These are phyloP conservation scores for Inga laurina DNA, from an alignment of 306 rosid species.

Conservation along the genomic window DNA sequence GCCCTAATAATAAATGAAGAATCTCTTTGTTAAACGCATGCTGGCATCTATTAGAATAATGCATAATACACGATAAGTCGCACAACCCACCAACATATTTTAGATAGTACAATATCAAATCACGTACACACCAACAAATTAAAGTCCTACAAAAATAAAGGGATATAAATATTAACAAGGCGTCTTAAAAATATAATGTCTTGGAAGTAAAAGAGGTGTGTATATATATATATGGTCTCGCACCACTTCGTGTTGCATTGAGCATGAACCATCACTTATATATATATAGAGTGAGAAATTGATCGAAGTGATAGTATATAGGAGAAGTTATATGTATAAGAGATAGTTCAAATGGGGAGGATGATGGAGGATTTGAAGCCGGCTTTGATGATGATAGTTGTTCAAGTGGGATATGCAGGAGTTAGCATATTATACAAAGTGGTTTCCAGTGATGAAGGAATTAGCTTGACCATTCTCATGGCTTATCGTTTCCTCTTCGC, in stretches of 20 bases:
- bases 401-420: conserved; percentile 29
- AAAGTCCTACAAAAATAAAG: background rate
- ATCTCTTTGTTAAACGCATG: background rate
- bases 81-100: background rate
- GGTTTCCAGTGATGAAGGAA: conserved; percentile 14
- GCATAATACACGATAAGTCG: background rate
- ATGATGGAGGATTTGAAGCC: conserved; percentile 18
- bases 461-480: conserved; percentile 24
- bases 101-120: background rate
- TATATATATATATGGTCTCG: background rate
- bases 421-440: conserved; percentile 31
- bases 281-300: background rate
- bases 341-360: background rate
- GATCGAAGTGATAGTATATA: background rate
- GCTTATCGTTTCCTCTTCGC: conserved; percentile 37
- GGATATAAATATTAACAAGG: background rate
- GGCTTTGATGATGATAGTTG: conserved; percentile 26
- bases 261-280: background rate
- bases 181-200: background rate
- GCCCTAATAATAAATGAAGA: background rate
- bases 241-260: background rate
- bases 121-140: too few relatives aligned
- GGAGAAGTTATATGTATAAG: too few relatives aligned
- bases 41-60: background rate
- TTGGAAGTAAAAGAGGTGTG: background rate